A percentile compares a stretch with the other conserved stretches of the same genome.
phyloP scores from a whole-genome alignment of 768 basidiomycete genomes.

The Basidioascus undulatus region DNA sequence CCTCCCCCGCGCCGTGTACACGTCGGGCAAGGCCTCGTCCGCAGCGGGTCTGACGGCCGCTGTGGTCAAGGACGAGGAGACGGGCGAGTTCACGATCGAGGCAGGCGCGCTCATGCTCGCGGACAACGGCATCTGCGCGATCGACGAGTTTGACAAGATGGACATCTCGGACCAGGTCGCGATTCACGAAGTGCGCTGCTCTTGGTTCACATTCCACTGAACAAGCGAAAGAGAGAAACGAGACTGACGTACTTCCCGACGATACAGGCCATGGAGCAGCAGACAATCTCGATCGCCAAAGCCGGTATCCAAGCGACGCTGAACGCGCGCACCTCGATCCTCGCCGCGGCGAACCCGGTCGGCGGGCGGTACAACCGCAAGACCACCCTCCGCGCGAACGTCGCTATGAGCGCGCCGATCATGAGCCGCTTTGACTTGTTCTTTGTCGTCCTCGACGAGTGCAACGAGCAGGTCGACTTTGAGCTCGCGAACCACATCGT shows the following conservation, averaged over 20 bases:
- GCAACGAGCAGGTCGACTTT: conserved; percentile 71
- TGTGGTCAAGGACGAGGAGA: conserved; percentile 94
- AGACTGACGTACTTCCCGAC: too few species aligned
- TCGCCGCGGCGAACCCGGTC: conserved; percentile 95
- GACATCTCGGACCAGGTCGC: conserved; percentile 95
- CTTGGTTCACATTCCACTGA: too few species aligned
- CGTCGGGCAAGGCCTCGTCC: conserved; percentile 96
- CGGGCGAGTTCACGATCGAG: conserved; percentile 97
- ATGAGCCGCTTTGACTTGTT: conserved; percentile 98
- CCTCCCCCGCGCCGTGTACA: conserved; percentile 91
- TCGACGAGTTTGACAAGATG: conserved; percentile 99
- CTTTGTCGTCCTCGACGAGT: conserved; percentile 94
- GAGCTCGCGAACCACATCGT: conserved; percentile 94
- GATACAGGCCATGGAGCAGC: conserved; percentile 99
- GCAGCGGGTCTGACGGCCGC: conserved; percentile 97
- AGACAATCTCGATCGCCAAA: conserved; percentile 96
- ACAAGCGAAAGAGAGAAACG: too few species aligned
- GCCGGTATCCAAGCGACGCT: conserved; percentile 96
- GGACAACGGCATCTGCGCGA: conserved; percentile 98
- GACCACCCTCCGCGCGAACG: conserved; percentile 68
- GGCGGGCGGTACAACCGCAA: conserved; percentile 91
- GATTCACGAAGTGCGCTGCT: conserved; percentile 97
- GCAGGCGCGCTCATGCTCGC: conserved; percentile 97
- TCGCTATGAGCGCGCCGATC: conserved; percentile 94
- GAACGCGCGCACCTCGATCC: conserved; percentile 88